A percentile compares a stretch with the other conserved stretches of the same genome.
These are phyloP conservation scores for Lodderomyces beijingensis DNA, from an alignment of 1,139 yeast species.

Conservation along the genomic window DNA sequence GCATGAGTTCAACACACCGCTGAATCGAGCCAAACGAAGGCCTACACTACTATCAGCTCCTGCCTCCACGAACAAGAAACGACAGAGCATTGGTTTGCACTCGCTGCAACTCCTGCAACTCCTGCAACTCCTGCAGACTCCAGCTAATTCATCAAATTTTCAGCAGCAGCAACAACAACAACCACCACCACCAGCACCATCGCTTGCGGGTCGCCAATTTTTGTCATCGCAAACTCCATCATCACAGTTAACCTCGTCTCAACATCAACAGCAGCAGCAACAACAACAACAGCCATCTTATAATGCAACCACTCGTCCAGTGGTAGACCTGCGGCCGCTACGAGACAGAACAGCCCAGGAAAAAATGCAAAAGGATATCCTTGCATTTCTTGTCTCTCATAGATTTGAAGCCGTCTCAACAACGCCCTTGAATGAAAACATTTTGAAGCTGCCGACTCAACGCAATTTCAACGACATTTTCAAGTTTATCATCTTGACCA, in stretches of 20 bases:
- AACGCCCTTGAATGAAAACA: slow-evolving; percentile 61
- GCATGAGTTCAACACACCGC: slow-evolving; percentile 5
- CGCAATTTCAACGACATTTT: slow-evolving; percentile 77
- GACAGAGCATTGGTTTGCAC: slow-evolving; percentile 27
- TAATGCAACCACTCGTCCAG: slow-evolving; percentile 22
- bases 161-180: slow-evolving; percentile 7
- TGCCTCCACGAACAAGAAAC: slow-evolving; percentile 31
- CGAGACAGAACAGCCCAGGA: slow-evolving; percentile 68
- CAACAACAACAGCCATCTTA: slow-evolving; percentile 8
- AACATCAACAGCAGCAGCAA: slow-evolving; percentile 8
- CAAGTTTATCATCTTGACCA: slow-evolving; percentile 68
- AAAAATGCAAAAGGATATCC: slow-evolving; percentile 60
- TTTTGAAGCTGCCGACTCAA: slow-evolving; percentile 78
- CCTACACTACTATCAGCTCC: slow-evolving; percentile 36
- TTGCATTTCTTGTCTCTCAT: slow-evolving; percentile 57
- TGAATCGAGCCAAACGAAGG: slow-evolving; percentile 22
- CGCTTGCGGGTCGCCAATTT: slow-evolving; percentile 1
- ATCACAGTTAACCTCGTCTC: slow-evolving; percentile 6
- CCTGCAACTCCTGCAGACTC: slow-evolving; percentile 13
- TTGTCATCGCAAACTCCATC: background rate
- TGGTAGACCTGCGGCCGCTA: slow-evolving; percentile 54
- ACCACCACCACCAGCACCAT: slow-evolving; percentile 3
- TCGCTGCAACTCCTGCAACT: slow-evolving; percentile 16
- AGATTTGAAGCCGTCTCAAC: slow-evolving; percentile 72
- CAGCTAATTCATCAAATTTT: too few species aligned